Base-by-base conservation (phyloP, 169 alveolate species). In the Cyclospora cayetanensis region DNA sequence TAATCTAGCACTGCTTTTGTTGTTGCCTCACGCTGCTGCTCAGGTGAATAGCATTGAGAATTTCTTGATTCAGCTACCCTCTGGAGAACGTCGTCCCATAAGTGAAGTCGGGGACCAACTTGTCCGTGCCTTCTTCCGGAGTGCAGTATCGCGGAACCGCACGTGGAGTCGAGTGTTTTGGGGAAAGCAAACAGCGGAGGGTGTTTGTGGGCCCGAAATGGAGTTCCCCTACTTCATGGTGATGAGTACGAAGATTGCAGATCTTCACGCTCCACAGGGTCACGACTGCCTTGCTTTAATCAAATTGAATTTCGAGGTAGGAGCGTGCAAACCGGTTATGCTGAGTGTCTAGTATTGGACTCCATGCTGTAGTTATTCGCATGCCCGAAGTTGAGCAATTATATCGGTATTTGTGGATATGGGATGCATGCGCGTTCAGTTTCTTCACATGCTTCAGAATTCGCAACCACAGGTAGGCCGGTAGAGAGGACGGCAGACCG, bases 181-280 rank as follows among this genome's bases (percentile, higher is more conserved):
- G 89, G 89, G 89, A 35, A 50, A 35, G 25, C 74, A 79, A 39
- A 79, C 68, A 27, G 55, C 89, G 27, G 37, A 27, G 4, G 89
- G 89, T 7, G 0, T 1, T 18, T 79, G 89, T 50, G 5, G 2
- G 1, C 89, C 89, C 2, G 29, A 29, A 79, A 11, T 20, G 22
- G 89, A 79, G 31, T 79, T 79, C 53, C 89, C 89, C 7, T 79
- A 79, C 72, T 79, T 29, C 34, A 29, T 79, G 52, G 89, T 46
- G n/a, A 79, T 79, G 89, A 25, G 89, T 35, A 52, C 89, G 22
- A 31, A 79, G 34, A 68, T 79, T 18, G 89, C 41, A 2, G 20
- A 50, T 3, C n/a, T 79, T 79, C 74, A 68, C n/a, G 89, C 52
- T 29, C 89, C 89, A 37, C 1, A 0, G 34, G 89, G 89, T 72